A percentile compares a stretch with the other conserved stretches of the same genome.
Evolutionary conservation across 352 stramenopile genomes (phyloP).

Genomic region (Globisporangium megalacanthum): DNA sequence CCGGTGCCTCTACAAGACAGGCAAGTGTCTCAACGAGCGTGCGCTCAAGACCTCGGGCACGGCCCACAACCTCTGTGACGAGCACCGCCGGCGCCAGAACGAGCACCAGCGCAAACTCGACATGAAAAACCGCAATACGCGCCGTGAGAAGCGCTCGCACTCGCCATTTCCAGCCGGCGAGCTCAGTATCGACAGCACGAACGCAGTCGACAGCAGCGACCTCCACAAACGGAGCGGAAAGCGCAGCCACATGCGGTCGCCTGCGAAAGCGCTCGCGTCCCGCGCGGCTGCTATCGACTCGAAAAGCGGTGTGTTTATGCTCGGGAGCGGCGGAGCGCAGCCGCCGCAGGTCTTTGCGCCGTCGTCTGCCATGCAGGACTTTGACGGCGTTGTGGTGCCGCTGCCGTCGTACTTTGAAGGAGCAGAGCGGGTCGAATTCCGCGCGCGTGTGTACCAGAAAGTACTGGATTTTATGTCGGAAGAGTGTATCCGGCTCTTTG

Average conservation of each 20-base stretch:
- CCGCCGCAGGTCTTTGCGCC: slow-evolving; percentile 40
- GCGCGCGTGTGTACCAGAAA: slow-evolving; percentile 77
- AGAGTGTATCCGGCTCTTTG: slow-evolving; percentile 60
- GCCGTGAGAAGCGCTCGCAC: slow-evolving; percentile 42
- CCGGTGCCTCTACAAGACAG: slow-evolving; percentile 85
- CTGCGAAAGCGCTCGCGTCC: background rate
- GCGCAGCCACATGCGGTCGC: too few relatives aligned
- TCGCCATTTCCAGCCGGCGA: background rate
- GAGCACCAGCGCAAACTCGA: slow-evolving; percentile 86
- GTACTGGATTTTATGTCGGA: slow-evolving; percentile 81
- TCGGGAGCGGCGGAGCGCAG: slow-evolving; percentile 34
- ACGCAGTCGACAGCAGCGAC: background rate
- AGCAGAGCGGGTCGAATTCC: slow-evolving; percentile 67
- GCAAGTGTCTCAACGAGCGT: slow-evolving; percentile 82
- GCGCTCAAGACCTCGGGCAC: slow-evolving; percentile 79
- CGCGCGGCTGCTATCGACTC: background rate
- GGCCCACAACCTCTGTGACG: slow-evolving; percentile 82
- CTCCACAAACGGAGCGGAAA: too few relatives aligned
- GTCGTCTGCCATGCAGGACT: slow-evolving; percentile 56
- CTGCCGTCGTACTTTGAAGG: slow-evolving; percentile 71
- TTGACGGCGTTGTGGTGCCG: slow-evolving; percentile 76
- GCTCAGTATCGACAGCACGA: background rate
- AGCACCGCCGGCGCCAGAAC: slow-evolving; percentile 79
- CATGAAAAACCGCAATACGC: slow-evolving; percentile 70
- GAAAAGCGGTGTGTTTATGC: slow-evolving; percentile 21